Evolutionary conservation across 176 grass and related monocot species (phyloP), one percentile per base, ranked within the genome.

Genomic region (Eragrostis nindensis): DNA sequence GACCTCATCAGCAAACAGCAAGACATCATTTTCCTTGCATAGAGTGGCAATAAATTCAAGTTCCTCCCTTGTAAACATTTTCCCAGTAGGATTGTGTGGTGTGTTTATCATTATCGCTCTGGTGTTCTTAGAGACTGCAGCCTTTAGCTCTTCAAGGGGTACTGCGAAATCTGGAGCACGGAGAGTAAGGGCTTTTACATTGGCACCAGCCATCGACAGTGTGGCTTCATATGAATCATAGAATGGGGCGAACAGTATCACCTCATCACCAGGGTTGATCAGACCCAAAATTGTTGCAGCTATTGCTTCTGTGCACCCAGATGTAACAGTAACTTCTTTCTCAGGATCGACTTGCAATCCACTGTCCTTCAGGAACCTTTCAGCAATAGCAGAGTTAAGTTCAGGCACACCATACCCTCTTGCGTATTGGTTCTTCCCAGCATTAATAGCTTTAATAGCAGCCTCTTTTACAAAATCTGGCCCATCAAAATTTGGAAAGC

Each of bases 41-140:
- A 99, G 90, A 52, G 80, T 5, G 16, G 96, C 96, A 57, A 99
- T 99, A 75, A 81, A 89, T 78, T 99, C 90, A 9, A 95, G 90
- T 72, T 99, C 96, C 46, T 84, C 90, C 36, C 84, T 70, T 17
- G 88, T 90, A 60, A 99, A 99, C 96, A 99, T 99, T 64, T 99
- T 99, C n/a, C 96, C 96, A 56, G 96, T 99, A 44, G 96, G 96
- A 50, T 99, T 99, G 79, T 99, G 96, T 19, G 96, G 96, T 24
- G 96, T 95, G 60, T 99, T 99, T 84, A 99, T 99, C 96, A 99
- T 89, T 83, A 99, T 91, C 0, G 96, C 96, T 46, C 89, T 90
- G 39, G 96, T 99, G 52, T 91, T 85, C 72, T 93, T 86, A 0
- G 88, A 87, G 49, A 99, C 83, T 55, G 82, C 63, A 3, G 82